phyloP scores from a whole-genome alignment of 2,329 filamentous ascomycete genomes.

The Xylaria sp. region DNA sequence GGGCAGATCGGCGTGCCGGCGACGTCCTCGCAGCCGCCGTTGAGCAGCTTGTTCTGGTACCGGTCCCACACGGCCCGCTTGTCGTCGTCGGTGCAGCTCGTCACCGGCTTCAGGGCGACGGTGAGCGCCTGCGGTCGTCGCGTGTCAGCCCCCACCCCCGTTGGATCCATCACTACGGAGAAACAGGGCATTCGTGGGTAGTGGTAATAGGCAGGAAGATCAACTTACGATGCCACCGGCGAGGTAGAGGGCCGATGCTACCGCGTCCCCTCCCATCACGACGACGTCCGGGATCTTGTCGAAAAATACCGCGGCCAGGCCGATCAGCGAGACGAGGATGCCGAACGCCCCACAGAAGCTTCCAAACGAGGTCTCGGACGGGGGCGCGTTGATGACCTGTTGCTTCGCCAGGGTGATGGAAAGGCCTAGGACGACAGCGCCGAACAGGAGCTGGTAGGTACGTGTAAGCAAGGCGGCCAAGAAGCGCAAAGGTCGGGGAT shows the following conservation, averaged over 20 bases:
- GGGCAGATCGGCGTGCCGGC: conserved; percentile 15
- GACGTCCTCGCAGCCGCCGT: conserved; percentile 32
- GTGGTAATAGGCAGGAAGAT: not conserved
- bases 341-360: conserved; percentile 40
- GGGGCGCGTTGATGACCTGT: conserved; percentile 30
- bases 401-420: conserved; percentile 39
- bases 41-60: conserved; percentile 35
- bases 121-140: conserved; percentile 32
- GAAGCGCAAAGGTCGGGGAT: not conserved
- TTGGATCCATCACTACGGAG: no score
- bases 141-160: not conserved
- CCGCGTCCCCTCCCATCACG: conserved; percentile 31
- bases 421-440: conserved; percentile 37
- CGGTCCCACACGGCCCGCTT: not conserved
- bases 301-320: conserved; percentile 32
- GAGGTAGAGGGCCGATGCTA: conserved; percentile 38
- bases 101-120: conserved; percentile 34
- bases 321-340: conserved; percentile 35
- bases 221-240: conserved; percentile 38
- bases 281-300: conserved; percentile 34
- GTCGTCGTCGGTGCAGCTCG: conserved; percentile 32
- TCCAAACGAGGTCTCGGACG: conserved; percentile 38
- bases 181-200: no score
- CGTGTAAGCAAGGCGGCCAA: conserved; percentile 14
- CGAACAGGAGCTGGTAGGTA: conserved; percentile 33